These are phyloP conservation scores for Candida schatavii DNA, from an alignment of 805 yeast species.

Conservation along the genomic window DNA sequence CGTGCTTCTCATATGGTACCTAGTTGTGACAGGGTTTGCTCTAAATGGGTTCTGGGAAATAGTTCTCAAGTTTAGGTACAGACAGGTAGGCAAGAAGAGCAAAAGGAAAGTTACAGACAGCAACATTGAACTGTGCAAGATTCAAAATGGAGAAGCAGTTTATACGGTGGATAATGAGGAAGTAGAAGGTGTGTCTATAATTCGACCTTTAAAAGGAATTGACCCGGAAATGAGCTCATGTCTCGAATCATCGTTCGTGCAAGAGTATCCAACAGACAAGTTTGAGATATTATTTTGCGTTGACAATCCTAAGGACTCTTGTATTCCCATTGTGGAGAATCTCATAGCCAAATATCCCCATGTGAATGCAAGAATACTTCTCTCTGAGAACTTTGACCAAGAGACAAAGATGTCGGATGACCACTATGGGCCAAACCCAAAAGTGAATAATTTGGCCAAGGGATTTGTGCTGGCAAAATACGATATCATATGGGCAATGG, in stretches of 20 bases:
- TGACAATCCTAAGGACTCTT: conserved; percentile 60
- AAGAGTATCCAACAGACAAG: conserved; percentile 57
- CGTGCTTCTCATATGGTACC: conserved; percentile 37
- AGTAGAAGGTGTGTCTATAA: conserved; percentile 58
- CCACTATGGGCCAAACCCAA: conserved; percentile 82
- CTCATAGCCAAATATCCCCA: conserved; percentile 53
- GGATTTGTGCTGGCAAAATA: conserved; percentile 67
- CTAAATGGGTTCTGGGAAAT: conserved; percentile 40
- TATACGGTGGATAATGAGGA: background rate
- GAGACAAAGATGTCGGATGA: conserved; percentile 31
- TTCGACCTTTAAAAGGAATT: conserved; percentile 81
- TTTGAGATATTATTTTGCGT: conserved; percentile 77
- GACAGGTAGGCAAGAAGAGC: conserved; percentile 1
- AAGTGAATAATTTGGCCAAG: conserved; percentile 81
- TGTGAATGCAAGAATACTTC: conserved; percentile 55
- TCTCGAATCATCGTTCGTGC: conserved; percentile 63
- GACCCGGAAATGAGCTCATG: conserved; percentile 74
- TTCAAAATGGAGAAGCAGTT: no score
- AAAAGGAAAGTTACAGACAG: background rate
- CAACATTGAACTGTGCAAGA: background rate
- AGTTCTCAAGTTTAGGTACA: conserved; percentile 22
- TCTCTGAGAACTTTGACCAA: conserved; percentile 24
- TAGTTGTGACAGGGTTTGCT: conserved; percentile 34
- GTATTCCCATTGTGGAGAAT: conserved; percentile 52
- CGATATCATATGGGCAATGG: conserved; percentile 83